Evolutionary conservation across 192 early-diverging fungal genomes (phyloP).

Genomic region (Backusella morwellensis): DNA sequence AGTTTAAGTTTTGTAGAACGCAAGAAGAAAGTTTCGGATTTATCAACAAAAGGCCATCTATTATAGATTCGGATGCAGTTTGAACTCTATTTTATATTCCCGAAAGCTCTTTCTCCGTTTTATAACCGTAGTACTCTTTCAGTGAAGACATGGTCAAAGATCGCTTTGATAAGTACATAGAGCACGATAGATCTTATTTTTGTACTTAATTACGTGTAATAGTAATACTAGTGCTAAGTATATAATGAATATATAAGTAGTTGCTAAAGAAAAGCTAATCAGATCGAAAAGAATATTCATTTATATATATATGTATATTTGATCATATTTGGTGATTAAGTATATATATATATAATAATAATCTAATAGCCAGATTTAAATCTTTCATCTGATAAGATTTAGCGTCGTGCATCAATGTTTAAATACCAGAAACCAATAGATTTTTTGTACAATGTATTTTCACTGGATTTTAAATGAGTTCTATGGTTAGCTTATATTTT

Average conservation of each 20-base stretch:
- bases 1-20: not conserved
- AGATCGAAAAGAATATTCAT: not conserved
- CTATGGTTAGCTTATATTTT: not conserved
- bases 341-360: conserved; percentile 2
- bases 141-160: not conserved
- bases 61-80: not conserved
- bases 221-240: not conserved
- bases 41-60: not conserved
- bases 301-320: not conserved
- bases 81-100: conserved; percentile 5
- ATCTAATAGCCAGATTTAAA: not conserved
- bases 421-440: not conserved
- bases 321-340: not conserved
- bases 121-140: not conserved
- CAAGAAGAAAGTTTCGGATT: not conserved
- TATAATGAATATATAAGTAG: not conserved
- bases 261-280: not conserved
- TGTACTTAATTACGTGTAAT: not conserved
- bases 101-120: not conserved
- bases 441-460: not conserved
- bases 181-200: not conserved
- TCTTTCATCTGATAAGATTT: conserved; percentile 5
- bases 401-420: not conserved
- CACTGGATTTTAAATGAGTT: not conserved
- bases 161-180: not conserved